Conservation (phyloP, 345 rosid species). For the Sapria himalayana region DNA sequence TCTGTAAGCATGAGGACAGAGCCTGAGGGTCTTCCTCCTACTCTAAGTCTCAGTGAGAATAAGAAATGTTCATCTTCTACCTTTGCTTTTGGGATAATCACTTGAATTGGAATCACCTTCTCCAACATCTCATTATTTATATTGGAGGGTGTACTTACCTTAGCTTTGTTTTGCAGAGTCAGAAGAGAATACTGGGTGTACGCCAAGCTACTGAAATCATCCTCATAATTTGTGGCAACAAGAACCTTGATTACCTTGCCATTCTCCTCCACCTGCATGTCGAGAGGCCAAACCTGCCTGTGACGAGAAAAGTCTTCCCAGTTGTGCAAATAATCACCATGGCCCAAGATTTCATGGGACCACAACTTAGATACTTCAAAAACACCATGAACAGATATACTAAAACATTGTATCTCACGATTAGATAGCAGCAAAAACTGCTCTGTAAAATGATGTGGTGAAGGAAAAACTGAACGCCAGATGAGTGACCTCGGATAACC, state of each 20-base stretch:
- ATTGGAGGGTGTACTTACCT: slow-evolving; percentile 17
- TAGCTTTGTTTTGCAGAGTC: slow-evolving; percentile 60
- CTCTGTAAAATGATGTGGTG: slow-evolving; percentile 18
- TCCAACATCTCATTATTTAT: slow-evolving; percentile 40
- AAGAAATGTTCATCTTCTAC: slow-evolving; percentile 75
- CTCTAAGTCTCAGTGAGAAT: slow-evolving; percentile 72
- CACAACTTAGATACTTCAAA: slow-evolving; percentile 36
- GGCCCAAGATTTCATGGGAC: slow-evolving; percentile 64
- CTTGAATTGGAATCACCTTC: slow-evolving; percentile 79
- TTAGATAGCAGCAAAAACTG: slow-evolving; percentile 58
- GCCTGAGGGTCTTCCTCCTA: slow-evolving; percentile 78
- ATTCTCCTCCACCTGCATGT: slow-evolving; percentile 55
- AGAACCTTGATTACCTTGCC: slow-evolving; percentile 67
- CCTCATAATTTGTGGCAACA: slow-evolving; percentile 84
- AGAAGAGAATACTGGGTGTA: slow-evolving; percentile 86
- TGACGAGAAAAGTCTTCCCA: slow-evolving; percentile 86
- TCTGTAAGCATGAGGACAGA: slow-evolving; percentile 77
- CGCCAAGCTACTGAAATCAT: slow-evolving; percentile 70
- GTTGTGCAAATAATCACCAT: slow-evolving; percentile 59
- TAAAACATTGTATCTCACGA: slow-evolving; percentile 51
- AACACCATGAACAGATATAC: slow-evolving; percentile 22
- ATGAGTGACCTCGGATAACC: slow-evolving; percentile 66
- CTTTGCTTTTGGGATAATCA: slow-evolving; percentile 91
- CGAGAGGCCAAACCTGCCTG: slow-evolving; percentile 84
- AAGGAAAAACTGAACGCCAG: slow-evolving; percentile 28